phyloP scores from a whole-genome alignment of 2,329 filamentous ascomycete species.

The Dendrostoma leiphaemia region DNA sequence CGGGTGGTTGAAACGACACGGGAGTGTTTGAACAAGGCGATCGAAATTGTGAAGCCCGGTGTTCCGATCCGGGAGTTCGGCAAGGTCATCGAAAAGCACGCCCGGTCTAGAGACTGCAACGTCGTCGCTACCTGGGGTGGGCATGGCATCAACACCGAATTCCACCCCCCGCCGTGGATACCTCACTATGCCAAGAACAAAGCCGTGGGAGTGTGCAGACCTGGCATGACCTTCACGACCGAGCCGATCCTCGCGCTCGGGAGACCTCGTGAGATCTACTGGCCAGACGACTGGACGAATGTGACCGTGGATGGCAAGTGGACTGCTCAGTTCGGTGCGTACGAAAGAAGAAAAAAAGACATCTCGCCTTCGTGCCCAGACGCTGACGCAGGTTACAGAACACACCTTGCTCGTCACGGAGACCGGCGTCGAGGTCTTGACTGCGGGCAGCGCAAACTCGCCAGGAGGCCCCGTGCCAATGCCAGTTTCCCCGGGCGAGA shows the following conservation, averaged over 20 bases:
- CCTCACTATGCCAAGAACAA: slow-evolving; percentile 99
- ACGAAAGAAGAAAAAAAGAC: too few species aligned
- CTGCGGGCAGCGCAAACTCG: slow-evolving; percentile 67
- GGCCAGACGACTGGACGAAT: slow-evolving; percentile 99
- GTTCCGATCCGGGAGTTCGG: slow-evolving; percentile 90
- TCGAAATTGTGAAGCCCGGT: slow-evolving; percentile 88
- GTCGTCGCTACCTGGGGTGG: slow-evolving; percentile 95
- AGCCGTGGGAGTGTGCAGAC: slow-evolving; percentile 88
- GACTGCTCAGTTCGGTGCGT: slow-evolving; percentile 83
- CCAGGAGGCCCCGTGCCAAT: slow-evolving; percentile 72
- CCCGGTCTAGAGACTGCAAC: slow-evolving; percentile 79
- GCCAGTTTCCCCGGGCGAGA: slow-evolving; percentile 29
- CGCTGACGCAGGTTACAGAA: slow-evolving; percentile 45
- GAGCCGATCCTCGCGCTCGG: slow-evolving; percentile 97
- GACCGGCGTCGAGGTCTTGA: slow-evolving; percentile 78
- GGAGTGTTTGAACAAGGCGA: slow-evolving; percentile 83
- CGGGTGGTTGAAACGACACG: slow-evolving; percentile 87
- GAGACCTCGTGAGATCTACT: slow-evolving; percentile 51
- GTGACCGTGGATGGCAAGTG: slow-evolving; percentile 84
- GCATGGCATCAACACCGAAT: slow-evolving; percentile 89
- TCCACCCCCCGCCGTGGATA: slow-evolving; percentile 91
- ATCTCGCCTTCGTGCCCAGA: neutral
- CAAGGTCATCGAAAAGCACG: slow-evolving; percentile 91
- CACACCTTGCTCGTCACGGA: slow-evolving; percentile 83
- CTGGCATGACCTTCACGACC: slow-evolving; percentile 97